Evolutionary conservation across 306 rosid species (phyloP).

Genomic region (Hippophae tibetana): DNA sequence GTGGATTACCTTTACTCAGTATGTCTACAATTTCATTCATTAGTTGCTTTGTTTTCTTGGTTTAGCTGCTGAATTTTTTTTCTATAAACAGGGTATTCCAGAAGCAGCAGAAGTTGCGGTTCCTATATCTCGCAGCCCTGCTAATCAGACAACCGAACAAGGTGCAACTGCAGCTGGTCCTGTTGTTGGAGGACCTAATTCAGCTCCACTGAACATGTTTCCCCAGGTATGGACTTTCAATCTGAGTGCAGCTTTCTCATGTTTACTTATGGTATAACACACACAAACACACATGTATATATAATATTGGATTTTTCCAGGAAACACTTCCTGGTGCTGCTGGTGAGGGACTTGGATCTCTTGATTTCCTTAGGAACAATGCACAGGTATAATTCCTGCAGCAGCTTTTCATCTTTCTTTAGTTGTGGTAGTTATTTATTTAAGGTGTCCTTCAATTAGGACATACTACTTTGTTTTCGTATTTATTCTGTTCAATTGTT

Average conservation of each 20-base stretch:
- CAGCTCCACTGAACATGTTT: constrained; percentile 92
- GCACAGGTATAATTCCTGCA: constrained; percentile 51
- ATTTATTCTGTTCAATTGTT: too few relatives aligned
- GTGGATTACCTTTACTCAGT: constrained; percentile 96
- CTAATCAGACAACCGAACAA: constrained; percentile 55
- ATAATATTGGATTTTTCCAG: constrained; percentile 34
- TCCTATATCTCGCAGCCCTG: constrained; percentile 53
- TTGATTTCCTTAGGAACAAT: constrained; percentile 82
- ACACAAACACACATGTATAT: background rate
- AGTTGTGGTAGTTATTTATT: too few relatives aligned
- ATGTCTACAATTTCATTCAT: constrained; percentile 27
- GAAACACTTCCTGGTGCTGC: constrained; percentile 60
- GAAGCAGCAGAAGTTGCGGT: constrained; percentile 82
- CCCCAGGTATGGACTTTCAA: constrained; percentile 50
- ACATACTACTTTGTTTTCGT: too few relatives aligned
- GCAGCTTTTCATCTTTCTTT: background rate
- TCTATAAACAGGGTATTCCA: constrained; percentile 71
- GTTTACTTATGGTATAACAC: constrained; percentile 3
- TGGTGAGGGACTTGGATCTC: constrained; percentile 64
- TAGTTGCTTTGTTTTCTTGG: constrained; percentile 5
- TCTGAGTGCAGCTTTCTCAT: constrained; percentile 10
- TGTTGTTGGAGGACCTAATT: constrained; percentile 69
- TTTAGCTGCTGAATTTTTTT: constrained; percentile 15
- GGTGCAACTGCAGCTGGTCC: constrained; percentile 38
- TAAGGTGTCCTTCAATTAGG: too few relatives aligned